Evolutionary conservation across 2,329 filamentous ascomycete genomes (phyloP).

Genomic region (Fusarium secorum): DNA sequence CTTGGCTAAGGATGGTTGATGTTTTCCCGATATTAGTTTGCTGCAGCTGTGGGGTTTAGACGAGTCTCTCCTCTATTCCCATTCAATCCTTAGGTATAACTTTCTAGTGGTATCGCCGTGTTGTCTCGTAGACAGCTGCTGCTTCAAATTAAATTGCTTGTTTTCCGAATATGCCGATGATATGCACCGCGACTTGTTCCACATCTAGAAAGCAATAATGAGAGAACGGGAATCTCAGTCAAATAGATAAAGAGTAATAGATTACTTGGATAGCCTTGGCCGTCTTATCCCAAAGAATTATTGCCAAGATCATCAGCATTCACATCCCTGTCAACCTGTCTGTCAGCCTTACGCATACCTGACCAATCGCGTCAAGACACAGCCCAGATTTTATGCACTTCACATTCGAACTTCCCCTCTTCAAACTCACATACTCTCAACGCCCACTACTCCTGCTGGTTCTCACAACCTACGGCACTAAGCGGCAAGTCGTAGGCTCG

Average conservation of each 20-base stretch:
- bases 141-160: background rate
- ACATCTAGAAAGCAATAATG: accelerated
- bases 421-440: background rate
- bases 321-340: background rate
- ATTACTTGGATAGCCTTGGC: background rate
- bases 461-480: accelerated
- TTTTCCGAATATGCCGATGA: accelerated
- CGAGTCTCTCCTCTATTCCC: background rate
- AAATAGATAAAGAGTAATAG: accelerated
- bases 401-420: background rate
- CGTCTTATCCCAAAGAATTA: accelerated
- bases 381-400: background rate
- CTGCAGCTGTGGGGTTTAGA: accelerated
- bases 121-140: background rate
- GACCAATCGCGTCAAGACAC: background rate
- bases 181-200: too few species aligned
- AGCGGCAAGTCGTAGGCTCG: accelerated
- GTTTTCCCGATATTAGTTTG: background rate
- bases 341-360: background rate
- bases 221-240: accelerated
- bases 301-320: background rate
- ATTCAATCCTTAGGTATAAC: background rate
- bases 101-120: background rate
- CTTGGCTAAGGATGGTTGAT: background rate
- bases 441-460: accelerated